phyloP scores from a whole-genome alignment of 225 moss, liverwort and hornwort genomes.

The Marchantia polymorpha region DNA sequence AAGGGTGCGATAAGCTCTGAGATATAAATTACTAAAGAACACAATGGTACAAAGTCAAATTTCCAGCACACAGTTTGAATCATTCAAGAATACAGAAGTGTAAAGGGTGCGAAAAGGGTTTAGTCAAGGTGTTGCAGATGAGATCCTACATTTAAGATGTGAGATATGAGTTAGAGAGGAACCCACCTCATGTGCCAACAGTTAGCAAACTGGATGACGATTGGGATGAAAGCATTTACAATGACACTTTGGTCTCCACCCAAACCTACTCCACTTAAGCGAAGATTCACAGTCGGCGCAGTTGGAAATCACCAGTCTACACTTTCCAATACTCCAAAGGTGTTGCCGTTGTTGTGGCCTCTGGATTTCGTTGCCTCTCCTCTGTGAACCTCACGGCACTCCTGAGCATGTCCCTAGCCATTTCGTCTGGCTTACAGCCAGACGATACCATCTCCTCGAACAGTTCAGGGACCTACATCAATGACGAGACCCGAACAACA shows the following conservation, averaged over 20 bases:
- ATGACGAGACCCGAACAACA: neutral
- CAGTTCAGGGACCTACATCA: constrained; percentile 58
- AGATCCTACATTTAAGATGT: neutral
- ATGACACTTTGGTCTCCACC: neutral
- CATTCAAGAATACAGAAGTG: neutral
- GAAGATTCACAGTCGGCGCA: neutral
- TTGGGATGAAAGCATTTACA: neutral
- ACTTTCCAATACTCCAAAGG: neutral
- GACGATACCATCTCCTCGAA: constrained; percentile 79
- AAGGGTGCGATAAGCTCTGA: too few relatives aligned
- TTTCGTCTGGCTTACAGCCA: constrained; percentile 82
- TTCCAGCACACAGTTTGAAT: neutral
- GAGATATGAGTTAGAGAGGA: neutral
- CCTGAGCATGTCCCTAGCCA: constrained; percentile 97
- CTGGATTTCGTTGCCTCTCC: constrained; percentile 16
- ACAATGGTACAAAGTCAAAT: neutral
- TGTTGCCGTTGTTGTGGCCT: neutral
- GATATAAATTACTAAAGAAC: neutral
- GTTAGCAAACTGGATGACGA: neutral
- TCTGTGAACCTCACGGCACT: constrained; percentile 70
- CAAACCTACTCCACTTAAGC: neutral
- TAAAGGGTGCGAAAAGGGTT: too few relatives aligned
- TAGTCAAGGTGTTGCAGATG: neutral
- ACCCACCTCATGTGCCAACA: neutral
- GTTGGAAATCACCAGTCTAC: too few relatives aligned